Evolutionary conservation across 495 filamentous ascomycete species (phyloP), one percentile per base, ranked within the genome.

Genomic region (Neurospora tetrasperma): DNA sequence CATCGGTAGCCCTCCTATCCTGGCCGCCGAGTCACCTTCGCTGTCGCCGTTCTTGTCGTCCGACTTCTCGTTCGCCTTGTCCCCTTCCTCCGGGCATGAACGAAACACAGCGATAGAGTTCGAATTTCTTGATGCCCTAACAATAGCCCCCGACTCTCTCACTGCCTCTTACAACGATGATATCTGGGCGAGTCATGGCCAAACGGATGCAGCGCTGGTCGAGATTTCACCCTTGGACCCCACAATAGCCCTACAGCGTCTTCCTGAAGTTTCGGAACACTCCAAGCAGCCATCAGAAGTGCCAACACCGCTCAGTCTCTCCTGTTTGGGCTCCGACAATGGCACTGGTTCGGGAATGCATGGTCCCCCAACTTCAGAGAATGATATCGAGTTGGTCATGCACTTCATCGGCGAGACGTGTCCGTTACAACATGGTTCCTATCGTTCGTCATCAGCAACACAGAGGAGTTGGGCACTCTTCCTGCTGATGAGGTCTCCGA

Each of bases 311-410:
- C 42, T 71, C 12, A 31, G 42, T 62, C 44, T 71, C 35, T 20
- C 70, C 27, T 71, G 18, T 11, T 14, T 44, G 14, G 70, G 42
- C 35, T 38, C 35, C 5, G 42, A 59, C 27, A 31, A 31, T 71
- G 14, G 11, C 31, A 35, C 18, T 38, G 44, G 70, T 40, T 31
- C 42, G 42, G 70, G 40, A 6, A 40, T 20, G 27, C 54, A 39
- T 27, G 35, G 69, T 5, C 69, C 69, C 1, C 69, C 40, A 70
- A 35, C 54, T 14, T 39, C 71, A 31, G 71, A 72, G 14, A 69
- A 72, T 39, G 54, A 69, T n/a, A 69, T 72, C 39, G 46, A 72
- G 12, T 42, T 72, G 27, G 41, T 69, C 31, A 72, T 72, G 46
- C 71, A 69, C 20, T 72, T 72, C 71, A 35, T 72, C 3, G 71